phyloP scores from a whole-genome alignment of 169 alveolate species.

The Plasmodium coatneyi region DNA sequence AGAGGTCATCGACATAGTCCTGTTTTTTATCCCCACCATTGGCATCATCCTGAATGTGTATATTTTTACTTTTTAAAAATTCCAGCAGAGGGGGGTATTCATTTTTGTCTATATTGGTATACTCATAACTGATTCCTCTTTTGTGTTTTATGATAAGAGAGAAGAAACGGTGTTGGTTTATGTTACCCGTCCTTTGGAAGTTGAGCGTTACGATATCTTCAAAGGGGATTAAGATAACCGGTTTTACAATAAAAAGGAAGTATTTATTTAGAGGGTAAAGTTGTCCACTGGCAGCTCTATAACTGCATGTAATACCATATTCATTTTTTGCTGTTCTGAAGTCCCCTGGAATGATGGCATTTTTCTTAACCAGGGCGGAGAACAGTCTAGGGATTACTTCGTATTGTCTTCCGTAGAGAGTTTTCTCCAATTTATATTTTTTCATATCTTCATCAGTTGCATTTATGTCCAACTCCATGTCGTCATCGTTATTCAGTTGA shows the following conservation, averaged over 20 bases:
- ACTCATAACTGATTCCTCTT: constrained; percentile 92
- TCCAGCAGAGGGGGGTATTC: constrained; percentile 88
- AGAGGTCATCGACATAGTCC: constrained; percentile 78
- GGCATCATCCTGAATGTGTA: constrained; percentile 83
- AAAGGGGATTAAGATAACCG: constrained; percentile 95
- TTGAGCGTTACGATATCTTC: constrained; percentile 95
- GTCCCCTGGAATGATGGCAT: constrained; percentile 96
- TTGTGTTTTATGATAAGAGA: constrained; percentile 92
- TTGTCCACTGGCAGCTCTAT: constrained; percentile 96
- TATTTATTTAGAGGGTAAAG: constrained; percentile 95
- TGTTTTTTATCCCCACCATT: constrained; percentile 75
- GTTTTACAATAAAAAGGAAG: constrained; percentile 95
- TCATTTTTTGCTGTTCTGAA: constrained; percentile 91
- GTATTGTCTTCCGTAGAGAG: constrained; percentile 90
- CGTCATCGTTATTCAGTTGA: constrained; percentile 94
- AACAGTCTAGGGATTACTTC: constrained; percentile 94
- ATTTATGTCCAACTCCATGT: constrained; percentile 91
- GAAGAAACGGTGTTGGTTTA: constrained; percentile 94
- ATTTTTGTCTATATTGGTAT: constrained; percentile 94
- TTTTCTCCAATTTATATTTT: constrained; percentile 86
- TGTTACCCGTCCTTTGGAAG: constrained; percentile 94
- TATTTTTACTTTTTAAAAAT: constrained; percentile 86
- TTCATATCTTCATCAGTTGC: constrained; percentile 90
- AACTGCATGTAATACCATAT: constrained; percentile 93
- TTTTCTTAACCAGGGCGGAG: constrained; percentile 91